A percentile compares a stretch with the other conserved stretches of the same genome.
phyloP scores from a whole-genome alignment of 140 eudicot species.

The Oenanthe javanica region DNA sequence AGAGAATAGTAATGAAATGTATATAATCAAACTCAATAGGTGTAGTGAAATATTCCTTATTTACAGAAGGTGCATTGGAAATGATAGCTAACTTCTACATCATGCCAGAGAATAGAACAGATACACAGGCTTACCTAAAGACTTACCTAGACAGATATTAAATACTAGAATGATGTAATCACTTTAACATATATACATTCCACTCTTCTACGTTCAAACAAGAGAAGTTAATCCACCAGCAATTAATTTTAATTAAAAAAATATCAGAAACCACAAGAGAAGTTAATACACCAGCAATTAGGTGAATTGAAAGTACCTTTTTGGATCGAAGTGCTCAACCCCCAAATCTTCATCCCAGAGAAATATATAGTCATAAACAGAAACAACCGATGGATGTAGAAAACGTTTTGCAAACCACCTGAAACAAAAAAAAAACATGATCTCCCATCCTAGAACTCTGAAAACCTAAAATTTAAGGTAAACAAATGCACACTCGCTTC shows the following conservation, averaged over 20 bases:
- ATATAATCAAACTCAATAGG: not conserved
- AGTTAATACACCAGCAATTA: not conserved
- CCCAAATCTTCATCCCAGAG: slow-evolving; percentile 99
- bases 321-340: slow-evolving; percentile 72
- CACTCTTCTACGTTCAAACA: not conserved
- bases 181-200: no score
- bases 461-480: not conserved
- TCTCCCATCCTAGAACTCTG: not conserved
- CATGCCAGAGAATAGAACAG: not conserved
- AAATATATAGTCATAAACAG: slow-evolving; percentile 84
- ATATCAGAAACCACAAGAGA: not conserved
- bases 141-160: not conserved
- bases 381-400: slow-evolving; percentile 82
- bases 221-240: not conserved
- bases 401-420: slow-evolving; percentile 99
- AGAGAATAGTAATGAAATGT: slow-evolving; percentile 1
- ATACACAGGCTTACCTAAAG: not conserved
- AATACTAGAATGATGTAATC: not conserved
- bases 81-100: not conserved
- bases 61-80: not conserved
- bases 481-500: not conserved
- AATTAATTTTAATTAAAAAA: not conserved
- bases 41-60: not conserved
- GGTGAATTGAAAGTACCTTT: slow-evolving; percentile 43
- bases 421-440: slow-evolving; percentile 3